A percentile compares a stretch with the other conserved stretches of the same genome.
Conservation (phyloP, 1,284 basidiomycete genomes). For the Coniferiporia weirii region DNA sequence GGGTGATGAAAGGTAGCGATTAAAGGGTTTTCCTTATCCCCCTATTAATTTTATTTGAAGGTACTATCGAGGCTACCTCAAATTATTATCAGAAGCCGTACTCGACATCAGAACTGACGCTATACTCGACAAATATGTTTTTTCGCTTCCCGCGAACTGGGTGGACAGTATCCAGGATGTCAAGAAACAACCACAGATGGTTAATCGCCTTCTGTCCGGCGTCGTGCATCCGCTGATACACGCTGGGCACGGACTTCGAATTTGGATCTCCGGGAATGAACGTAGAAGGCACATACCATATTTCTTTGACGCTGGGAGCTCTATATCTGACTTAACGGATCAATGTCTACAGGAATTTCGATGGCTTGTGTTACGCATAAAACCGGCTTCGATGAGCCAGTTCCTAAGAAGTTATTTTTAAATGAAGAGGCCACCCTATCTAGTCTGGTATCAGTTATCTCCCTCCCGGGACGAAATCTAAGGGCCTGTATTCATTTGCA, state of each 20-base stretch:
- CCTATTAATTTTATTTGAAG: slow-evolving; percentile 21
- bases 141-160: slow-evolving; percentile 49
- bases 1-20: no score
- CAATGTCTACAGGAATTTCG: slow-evolving; percentile 6
- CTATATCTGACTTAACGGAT: background rate
- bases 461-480: slow-evolving; percentile 2
- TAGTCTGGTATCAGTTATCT: background rate
- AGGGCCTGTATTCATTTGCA: slow-evolving; percentile 34
- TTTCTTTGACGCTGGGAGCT: background rate
- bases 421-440: background rate
- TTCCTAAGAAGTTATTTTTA: slow-evolving; percentile 8
- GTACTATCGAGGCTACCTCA: slow-evolving; percentile 52
- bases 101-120: slow-evolving; percentile 34
- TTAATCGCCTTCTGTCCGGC: slow-evolving; percentile 53
- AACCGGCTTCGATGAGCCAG: slow-evolving; percentile 4
- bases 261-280: slow-evolving; percentile 58
- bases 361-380: slow-evolving; percentile 7
- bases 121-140: slow-evolving; percentile 52
- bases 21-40: no score
- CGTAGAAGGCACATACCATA: slow-evolving; percentile 49
- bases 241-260: slow-evolving; percentile 56
- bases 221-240: slow-evolving; percentile 65
- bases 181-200: slow-evolving; percentile 48
- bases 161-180: slow-evolving; percentile 22
- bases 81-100: slow-evolving; percentile 47